Evolutionary conservation across 2,329 filamentous ascomycete genomes (phyloP), one percentile per base, ranked within the genome.

Genomic region (Neospermospora avenae): DNA sequence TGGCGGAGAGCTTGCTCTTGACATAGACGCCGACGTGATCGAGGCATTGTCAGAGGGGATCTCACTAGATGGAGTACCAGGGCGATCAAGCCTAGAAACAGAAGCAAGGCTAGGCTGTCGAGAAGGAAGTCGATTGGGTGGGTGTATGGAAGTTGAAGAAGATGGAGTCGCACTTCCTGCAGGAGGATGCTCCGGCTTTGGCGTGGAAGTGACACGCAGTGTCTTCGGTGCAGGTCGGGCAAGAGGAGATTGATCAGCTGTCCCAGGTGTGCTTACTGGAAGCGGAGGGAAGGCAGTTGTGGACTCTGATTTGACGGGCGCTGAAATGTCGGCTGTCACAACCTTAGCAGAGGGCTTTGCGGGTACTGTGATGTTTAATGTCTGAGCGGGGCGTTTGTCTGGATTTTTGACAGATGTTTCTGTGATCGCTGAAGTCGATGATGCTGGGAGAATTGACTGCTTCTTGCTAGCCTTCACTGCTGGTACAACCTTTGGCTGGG

Each of bases 1-100:
- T 7, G 87, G 88, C 3, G 90, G 89, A 3, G 89, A 91, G 69
- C 81, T 89, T 16, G 89, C 84, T 45, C 89, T 83, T 14, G 90
- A 90, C 35, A 89, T 75, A 1, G 89, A 90, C 2, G 85, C 81
- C 16, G 90, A 93, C 4, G 90, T 81, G 22, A 92, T 78, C 0
- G 88, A 92, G 11, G 89, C 85, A 57, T 83, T 90, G 70, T 93
- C 90, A n/a, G 88, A 91, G 37, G 90, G 80, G 58, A 85, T 78
- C 69, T 93, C 90, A 69, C 88, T 92, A 1, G 77, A 83, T 0
- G 90, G 89, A 0, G 89, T 92, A 28, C 85, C 85, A n/a, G 90
- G 88, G 6, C 83, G 78, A 59, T 87, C 75, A 35, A 72, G 62
- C 55, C 69, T 69, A 24, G 70, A 77, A 44, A 79, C 74, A 14